Percentiles rank a stretch among this genome's conserved stretches.
Evolutionary conservation across 2,329 filamentous ascomycete genomes (phyloP).

Genomic region (Dissoconium aciculare): DNA sequence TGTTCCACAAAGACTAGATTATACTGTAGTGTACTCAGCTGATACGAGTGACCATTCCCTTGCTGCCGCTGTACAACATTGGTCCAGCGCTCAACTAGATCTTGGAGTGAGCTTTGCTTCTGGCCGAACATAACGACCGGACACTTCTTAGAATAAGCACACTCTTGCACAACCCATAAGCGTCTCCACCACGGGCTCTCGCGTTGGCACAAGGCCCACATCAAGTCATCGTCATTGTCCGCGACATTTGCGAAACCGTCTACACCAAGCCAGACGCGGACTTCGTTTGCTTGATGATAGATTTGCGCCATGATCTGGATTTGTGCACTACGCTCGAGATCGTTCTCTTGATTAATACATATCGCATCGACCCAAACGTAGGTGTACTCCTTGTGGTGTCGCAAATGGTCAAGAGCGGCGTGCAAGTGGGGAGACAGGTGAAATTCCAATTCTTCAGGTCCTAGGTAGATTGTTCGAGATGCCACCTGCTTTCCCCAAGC

Average conservation of each 20-base stretch:
- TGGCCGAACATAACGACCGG: neutral
- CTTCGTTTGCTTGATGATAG: neutral
- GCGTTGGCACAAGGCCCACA: neutral
- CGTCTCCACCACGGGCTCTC: neutral
- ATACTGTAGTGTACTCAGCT: no score
- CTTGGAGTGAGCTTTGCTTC: neutral
- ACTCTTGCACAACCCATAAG: neutral
- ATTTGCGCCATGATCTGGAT: neutral
- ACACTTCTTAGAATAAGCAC: neutral
- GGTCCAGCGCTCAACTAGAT: constrained; percentile 1
- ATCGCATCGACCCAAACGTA: constrained; percentile 2
- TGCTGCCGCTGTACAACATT: neutral
- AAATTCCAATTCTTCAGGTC: neutral
- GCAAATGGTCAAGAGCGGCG: neutral
- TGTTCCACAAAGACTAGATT: neutral
- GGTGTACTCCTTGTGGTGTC: neutral
- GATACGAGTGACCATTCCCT: no score
- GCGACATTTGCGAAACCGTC: neutral
- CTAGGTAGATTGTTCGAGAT: neutral
- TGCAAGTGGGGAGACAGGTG: neutral
- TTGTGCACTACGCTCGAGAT: constrained; percentile 1
- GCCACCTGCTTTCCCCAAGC: constrained; percentile 1
- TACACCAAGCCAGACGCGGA: constrained; percentile 1
- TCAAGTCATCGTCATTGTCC: neutral
- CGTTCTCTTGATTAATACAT: constrained; percentile 1